phyloP scores from a whole-genome alignment of 2,329 filamentous ascomycete species.

The Colletotrichum spinosum region DNA sequence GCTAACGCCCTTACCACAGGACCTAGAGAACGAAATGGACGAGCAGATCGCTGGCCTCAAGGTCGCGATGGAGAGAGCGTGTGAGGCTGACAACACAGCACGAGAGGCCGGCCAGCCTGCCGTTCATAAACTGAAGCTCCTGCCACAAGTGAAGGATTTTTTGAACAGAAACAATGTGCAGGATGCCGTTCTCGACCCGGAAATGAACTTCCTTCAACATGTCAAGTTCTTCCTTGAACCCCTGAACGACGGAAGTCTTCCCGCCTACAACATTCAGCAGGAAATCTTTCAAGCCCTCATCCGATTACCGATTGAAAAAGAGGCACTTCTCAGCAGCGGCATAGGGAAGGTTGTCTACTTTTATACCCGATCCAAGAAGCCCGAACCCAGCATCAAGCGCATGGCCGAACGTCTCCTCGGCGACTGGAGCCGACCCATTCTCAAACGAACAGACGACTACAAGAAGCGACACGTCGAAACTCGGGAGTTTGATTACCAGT shows the following conservation, averaged over 20 bases:
- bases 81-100: constrained; percentile 85
- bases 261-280: constrained; percentile 96
- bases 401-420: constrained; percentile 92
- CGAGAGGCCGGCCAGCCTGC: constrained; percentile 85
- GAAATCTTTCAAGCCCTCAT: constrained; percentile 87
- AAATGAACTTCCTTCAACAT: constrained; percentile 93
- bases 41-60: constrained; percentile 90
- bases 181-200: constrained; percentile 88
- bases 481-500: constrained; percentile 73
- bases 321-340: constrained; percentile 87
- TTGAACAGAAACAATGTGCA: constrained; percentile 91
- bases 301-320: constrained; percentile 89
- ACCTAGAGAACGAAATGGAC: constrained; percentile 90
- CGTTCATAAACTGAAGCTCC: constrained; percentile 91
- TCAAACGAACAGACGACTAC: constrained; percentile 94
- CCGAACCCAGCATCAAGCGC: constrained; percentile 89
- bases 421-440: constrained; percentile 94
- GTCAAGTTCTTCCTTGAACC: constrained; percentile 98
- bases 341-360: constrained; percentile 97
- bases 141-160: constrained; percentile 88
- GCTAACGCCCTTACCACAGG: constrained; percentile 62
- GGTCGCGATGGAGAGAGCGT: constrained; percentile 89
- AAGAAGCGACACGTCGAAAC: constrained; percentile 81
- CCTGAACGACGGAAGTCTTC: constrained; percentile 90
- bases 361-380: constrained; percentile 94